A percentile compares a stretch with the other conserved stretches of the same genome.
Evolutionary conservation across 768 basidiomycete species (phyloP).

Genomic region (Lyophyllum shimeji): DNA sequence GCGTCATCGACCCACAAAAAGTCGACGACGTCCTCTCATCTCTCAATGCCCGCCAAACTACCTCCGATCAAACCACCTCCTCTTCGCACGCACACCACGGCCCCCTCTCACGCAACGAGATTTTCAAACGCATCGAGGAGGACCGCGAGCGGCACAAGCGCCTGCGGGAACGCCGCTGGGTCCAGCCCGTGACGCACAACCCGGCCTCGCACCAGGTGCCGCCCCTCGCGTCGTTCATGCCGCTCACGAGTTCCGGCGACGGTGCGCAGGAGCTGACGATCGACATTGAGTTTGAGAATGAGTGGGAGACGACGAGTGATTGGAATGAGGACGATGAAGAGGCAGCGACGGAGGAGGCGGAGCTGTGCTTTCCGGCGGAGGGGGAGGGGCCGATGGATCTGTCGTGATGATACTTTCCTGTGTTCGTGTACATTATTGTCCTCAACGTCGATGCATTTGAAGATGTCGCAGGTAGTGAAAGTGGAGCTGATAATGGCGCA

Average conservation of each 20-base stretch:
- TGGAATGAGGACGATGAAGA: conserved; percentile 91
- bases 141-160: conserved; percentile 92
- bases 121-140: conserved; percentile 87
- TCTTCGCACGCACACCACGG: conserved; percentile 20
- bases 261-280: conserved; percentile 61
- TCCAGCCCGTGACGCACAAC: conserved; percentile 69
- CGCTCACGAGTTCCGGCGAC: conserved; percentile 49
- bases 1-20: conserved; percentile 76
- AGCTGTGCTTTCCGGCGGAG: conserved; percentile 62
- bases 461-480: background rate
- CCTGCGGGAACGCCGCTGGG: conserved; percentile 88
- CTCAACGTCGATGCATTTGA: background rate
- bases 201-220: conserved; percentile 39
- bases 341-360: conserved; percentile 67
- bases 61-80: conserved; percentile 11
- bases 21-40: conserved; percentile 67
- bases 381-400: conserved; percentile 45
- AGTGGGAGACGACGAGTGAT: conserved; percentile 88
- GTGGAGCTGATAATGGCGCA: no score
- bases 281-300: conserved; percentile 87
- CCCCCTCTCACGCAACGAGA: conserved; percentile 60
- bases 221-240: conserved; percentile 60
- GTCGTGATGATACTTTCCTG: conserved; percentile 20
- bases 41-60: conserved; percentile 49
- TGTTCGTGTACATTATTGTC: no score